Conservation (phyloP, 2,329 filamentous ascomycete species). For the Xylaria sp. region DNA sequence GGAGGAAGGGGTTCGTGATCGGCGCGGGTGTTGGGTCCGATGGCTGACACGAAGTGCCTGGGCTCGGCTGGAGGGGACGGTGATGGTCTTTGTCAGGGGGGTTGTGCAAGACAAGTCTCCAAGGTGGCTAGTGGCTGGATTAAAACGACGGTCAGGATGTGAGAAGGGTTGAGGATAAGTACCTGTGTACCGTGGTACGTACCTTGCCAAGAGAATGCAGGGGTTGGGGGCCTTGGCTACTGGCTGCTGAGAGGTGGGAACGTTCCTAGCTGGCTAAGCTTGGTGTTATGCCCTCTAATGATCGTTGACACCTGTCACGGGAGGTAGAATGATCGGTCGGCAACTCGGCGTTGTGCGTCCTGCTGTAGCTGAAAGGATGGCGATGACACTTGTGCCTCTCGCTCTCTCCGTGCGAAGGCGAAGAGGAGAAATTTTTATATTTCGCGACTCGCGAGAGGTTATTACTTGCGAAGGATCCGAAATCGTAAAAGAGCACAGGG, state of each 20-base stretch:
- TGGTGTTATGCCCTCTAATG: background rate
- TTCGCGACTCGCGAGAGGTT: slow-evolving; percentile 9
- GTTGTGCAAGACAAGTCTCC: slow-evolving; percentile 22
- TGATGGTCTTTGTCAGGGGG: slow-evolving; percentile 38
- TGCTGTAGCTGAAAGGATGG: slow-evolving; percentile 18
- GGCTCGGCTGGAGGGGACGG: slow-evolving; percentile 39
- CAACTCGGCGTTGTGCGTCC: slow-evolving; percentile 26
- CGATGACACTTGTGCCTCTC: slow-evolving; percentile 30
- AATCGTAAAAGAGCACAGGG: slow-evolving; percentile 16
- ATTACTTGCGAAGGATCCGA: slow-evolving; percentile 20
- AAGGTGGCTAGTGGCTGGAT: slow-evolving; percentile 37
- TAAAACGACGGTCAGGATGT: slow-evolving; percentile 38
- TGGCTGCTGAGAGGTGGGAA: slow-evolving; percentile 26
- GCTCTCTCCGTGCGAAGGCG: slow-evolving; percentile 31
- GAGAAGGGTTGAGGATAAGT: slow-evolving; percentile 7
- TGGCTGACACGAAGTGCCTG: slow-evolving; percentile 48
- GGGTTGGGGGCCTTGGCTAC: slow-evolving; percentile 27
- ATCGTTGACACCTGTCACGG: slow-evolving; percentile 7
- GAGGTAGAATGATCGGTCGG: slow-evolving; percentile 23
- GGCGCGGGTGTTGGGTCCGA: slow-evolving; percentile 40
- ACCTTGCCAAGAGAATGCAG: slow-evolving; percentile 34
- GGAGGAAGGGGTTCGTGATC: slow-evolving; percentile 38
- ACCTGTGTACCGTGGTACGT: slow-evolving; percentile 8
- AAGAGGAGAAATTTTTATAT: background rate
- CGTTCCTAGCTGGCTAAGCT: slow-evolving; percentile 25